Evolutionary conservation across 2,329 filamentous ascomycete species (phyloP).

Genomic region (Verticillium albo-atrum): DNA sequence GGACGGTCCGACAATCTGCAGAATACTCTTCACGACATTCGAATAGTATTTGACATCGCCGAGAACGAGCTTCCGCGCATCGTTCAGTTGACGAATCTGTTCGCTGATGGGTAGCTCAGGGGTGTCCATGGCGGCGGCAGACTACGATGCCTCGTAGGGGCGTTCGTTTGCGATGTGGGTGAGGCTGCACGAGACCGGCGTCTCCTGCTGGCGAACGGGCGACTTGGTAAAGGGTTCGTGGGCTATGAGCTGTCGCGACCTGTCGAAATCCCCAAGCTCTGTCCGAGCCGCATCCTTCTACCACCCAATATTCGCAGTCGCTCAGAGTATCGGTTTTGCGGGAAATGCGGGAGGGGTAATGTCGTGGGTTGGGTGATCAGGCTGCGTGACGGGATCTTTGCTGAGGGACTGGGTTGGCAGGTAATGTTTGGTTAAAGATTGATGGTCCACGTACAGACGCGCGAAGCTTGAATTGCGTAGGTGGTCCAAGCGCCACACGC

Average conservation of each 20-base stretch:
- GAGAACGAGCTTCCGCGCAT: conserved; percentile 84
- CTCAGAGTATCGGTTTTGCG: background rate
- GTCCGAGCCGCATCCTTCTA: conserved; percentile 10
- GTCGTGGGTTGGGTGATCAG: background rate
- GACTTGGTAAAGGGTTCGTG: conserved; percentile 2
- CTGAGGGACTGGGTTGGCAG: background rate
- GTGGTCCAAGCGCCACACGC: background rate
- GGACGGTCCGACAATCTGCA: conserved; percentile 80
- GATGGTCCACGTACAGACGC: background rate
- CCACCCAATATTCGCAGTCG: background rate
- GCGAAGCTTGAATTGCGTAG: background rate
- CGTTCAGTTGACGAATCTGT: conserved; percentile 83
- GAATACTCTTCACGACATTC: conserved; percentile 84
- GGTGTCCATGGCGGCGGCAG: conserved; percentile 42
- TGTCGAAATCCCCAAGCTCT: conserved; percentile 11
- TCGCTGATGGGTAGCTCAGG: conserved; percentile 57
- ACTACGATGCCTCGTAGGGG: background rate
- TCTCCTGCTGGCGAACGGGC: background rate
- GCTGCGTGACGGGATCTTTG: background rate
- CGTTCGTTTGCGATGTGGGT: background rate
- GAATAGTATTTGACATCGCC: conserved; percentile 84
- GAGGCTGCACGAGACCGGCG: background rate
- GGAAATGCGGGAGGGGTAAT: background rate
- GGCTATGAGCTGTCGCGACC: conserved; percentile 10
- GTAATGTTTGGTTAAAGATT: background rate